These are phyloP conservation scores for Botrytis medusae DNA, from an alignment of 2,329 filamentous ascomycete species.

Conservation along the genomic window DNA sequence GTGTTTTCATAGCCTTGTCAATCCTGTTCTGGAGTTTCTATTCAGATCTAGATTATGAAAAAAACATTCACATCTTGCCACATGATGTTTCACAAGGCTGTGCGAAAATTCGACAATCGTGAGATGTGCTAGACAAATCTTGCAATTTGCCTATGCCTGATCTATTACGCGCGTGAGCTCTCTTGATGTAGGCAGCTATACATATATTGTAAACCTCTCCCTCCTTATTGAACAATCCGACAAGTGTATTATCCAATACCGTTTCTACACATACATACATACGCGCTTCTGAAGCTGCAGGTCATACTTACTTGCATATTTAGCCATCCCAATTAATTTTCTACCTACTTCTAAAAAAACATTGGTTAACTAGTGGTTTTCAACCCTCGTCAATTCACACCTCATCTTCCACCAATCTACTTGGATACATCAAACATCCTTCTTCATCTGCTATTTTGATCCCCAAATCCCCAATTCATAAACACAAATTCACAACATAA, in stretches of 20 bases:
- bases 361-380: neutral
- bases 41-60: neutral
- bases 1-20: neutral
- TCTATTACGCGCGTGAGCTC: neutral
- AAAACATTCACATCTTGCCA: neutral
- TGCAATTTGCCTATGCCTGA: neutral
- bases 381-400: neutral
- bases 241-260: constrained; percentile 4
- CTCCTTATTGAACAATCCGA: neutral
- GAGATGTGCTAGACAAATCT: neutral
- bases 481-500: neutral
- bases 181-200: neutral
- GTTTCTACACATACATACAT: neutral
- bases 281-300: neutral
- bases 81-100: constrained; percentile 10
- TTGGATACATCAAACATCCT: neutral
- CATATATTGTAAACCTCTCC: constrained; percentile 8
- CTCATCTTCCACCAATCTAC: neutral
- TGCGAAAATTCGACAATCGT: neutral
- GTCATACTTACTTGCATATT: constrained; percentile 10
- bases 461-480: too few species aligned
- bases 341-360: neutral
- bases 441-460: neutral
- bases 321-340: neutral
- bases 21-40: neutral